Percentiles rank a stretch among this genome's conserved stretches.
phyloP scores from a whole-genome alignment of 2,329 filamentous ascomycete genomes.

The Pseudopithomyces maydicus region DNA sequence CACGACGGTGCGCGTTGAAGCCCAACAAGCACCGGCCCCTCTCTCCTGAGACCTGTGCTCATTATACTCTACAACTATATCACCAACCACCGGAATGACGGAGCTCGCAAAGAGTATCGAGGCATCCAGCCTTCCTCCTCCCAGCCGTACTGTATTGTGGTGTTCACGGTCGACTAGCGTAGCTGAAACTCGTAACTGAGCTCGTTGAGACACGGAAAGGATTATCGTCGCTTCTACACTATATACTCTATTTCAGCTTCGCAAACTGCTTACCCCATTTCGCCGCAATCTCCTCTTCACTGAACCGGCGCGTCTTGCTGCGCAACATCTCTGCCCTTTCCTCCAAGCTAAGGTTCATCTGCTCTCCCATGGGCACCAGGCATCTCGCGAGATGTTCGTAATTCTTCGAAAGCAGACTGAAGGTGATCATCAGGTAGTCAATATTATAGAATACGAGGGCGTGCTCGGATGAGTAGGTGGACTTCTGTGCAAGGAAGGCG shows the following conservation, averaged over 20 bases:
- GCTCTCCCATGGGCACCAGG: constrained; percentile 74
- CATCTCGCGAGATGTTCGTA: constrained; percentile 72
- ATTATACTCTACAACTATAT: no score
- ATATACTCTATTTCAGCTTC: constrained; percentile 24
- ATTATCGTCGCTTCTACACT: not conserved
- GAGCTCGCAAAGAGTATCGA: no score
- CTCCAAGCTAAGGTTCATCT: constrained; percentile 68
- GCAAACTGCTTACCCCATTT: constrained; percentile 58
- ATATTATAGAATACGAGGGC: constrained; percentile 82
- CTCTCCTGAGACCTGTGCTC: no score
- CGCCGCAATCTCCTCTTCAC: constrained; percentile 64
- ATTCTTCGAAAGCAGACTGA: constrained; percentile 71
- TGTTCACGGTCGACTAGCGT: no score
- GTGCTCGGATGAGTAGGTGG: constrained; percentile 67
- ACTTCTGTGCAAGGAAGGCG: constrained; percentile 72
- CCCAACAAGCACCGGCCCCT: no score
- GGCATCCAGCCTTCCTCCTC: no score
- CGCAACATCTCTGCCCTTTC: constrained; percentile 68
- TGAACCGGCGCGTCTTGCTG: constrained; percentile 68
- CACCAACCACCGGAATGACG: no score
- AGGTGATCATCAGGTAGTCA: constrained; percentile 77
- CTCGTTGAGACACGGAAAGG: not conserved
- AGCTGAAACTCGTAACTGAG: not conserved
- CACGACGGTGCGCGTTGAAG: no score
- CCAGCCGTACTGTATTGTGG: no score